phyloP scores from a whole-genome alignment of 1,284 basidiomycete species.

The Farysia itapuensis region DNA sequence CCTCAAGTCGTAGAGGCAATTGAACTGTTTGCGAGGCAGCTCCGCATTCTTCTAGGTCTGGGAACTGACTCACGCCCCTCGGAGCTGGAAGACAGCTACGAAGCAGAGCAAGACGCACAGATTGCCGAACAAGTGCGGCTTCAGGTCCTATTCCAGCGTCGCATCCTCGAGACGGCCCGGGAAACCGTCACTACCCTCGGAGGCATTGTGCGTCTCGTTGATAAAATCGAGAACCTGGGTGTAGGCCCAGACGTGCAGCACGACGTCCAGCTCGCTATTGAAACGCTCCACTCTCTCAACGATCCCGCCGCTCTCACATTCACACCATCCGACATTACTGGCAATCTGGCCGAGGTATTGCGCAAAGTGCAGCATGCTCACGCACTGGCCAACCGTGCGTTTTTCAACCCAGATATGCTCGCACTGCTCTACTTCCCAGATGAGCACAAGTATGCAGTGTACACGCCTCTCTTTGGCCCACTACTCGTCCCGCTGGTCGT shows the following conservation, averaged over 20 bases:
- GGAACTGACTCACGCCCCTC: neutral
- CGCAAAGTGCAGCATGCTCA: constrained; percentile 70
- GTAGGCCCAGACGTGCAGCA: constrained; percentile 38
- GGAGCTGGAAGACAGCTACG: neutral
- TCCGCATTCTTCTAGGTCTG: constrained; percentile 77
- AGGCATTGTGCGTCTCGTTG: constrained; percentile 44
- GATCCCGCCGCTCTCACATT: neutral
- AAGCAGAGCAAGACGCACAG: neutral
- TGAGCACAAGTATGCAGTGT: constrained; percentile 60
- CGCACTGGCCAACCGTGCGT: constrained; percentile 78
- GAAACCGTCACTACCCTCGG: constrained; percentile 38
- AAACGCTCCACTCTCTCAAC: constrained; percentile 46
- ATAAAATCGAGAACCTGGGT: constrained; percentile 50
- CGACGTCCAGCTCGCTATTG: constrained; percentile 12
- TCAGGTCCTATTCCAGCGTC: constrained; percentile 18
- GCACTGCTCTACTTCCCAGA: constrained; percentile 84
- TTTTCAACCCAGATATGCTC: constrained; percentile 95
- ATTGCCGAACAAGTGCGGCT: neutral
- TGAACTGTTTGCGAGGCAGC: constrained; percentile 72
- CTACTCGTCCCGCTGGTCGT: constrained; percentile 75
- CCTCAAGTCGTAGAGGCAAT: constrained; percentile 67
- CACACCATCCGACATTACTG: no score
- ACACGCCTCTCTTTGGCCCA: constrained; percentile 59
- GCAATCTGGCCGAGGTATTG: constrained; percentile 62
- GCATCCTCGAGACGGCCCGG: constrained; percentile 39